phyloP scores from a whole-genome alignment of 495 filamentous ascomycete species.

The Penicillium desertorum region DNA sequence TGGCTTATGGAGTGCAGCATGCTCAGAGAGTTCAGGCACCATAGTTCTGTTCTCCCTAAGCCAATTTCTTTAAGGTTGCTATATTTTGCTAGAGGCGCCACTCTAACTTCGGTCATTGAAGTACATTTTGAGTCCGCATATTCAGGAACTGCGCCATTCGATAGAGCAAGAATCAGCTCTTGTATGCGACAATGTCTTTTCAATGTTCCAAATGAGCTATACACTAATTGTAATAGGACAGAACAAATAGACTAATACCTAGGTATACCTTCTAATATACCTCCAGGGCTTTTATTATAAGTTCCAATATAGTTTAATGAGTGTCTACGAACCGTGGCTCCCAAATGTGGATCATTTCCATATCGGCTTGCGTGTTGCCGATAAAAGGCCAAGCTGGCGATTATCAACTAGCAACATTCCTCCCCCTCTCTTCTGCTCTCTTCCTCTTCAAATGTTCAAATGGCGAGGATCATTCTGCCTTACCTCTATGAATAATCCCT shows the following conservation, averaged over 20 bases:
- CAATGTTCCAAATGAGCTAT: not conserved
- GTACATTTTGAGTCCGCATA: not conserved
- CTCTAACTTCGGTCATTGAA: not conserved
- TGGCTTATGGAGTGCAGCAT: not conserved
- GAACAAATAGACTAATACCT: not conserved
- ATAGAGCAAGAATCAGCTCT: not conserved
- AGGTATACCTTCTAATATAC: not conserved
- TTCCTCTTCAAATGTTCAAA: conserved; percentile 10
- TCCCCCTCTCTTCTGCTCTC: conserved; percentile 11
- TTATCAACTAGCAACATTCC: conserved; percentile 23
- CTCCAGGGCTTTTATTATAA: not conserved
- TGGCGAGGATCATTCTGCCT: conserved; percentile 6
- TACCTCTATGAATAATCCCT: conserved; percentile 16
- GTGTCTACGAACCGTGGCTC: conserved; percentile 9
- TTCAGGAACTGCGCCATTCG: not conserved
- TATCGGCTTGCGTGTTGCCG: conserved; percentile 30
- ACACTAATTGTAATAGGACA: not conserved
- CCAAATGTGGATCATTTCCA: conserved; percentile 15
- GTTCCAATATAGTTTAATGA: not conserved
- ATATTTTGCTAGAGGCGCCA: not conserved
- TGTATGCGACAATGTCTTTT: not conserved
- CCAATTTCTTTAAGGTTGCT: not conserved
- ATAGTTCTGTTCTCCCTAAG: not conserved
- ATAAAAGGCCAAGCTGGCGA: conserved; percentile 49
- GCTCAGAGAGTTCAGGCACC: not conserved